phyloP scores from a whole-genome alignment of 805 yeast species.

The Candida germanica region DNA sequence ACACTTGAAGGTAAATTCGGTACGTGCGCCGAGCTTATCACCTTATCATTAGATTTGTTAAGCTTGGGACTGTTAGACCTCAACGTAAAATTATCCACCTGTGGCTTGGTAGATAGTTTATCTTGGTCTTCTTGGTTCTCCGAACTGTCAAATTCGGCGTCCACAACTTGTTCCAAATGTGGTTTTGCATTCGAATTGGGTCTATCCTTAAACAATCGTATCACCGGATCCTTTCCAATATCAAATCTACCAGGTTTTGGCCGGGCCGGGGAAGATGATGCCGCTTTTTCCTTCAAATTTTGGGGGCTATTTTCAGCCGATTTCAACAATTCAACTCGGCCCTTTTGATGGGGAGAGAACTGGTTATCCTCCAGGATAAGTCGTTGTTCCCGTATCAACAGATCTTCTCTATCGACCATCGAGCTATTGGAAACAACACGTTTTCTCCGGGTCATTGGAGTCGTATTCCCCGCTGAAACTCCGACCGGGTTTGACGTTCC shows the following conservation, averaged over 20 bases:
- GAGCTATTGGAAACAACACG: slow-evolving; percentile 7
- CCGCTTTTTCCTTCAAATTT: not conserved
- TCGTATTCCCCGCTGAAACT: slow-evolving; percentile 1
- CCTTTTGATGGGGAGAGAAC: slow-evolving; percentile 17
- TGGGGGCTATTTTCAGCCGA: slow-evolving; percentile 2
- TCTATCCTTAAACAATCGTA: not conserved
- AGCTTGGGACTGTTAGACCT: slow-evolving; percentile 6
- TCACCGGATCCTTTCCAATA: not conserved
- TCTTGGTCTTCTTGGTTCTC: slow-evolving; percentile 17
- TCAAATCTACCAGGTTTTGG: slow-evolving; percentile 1
- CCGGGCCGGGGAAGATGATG: slow-evolving; percentile 1
- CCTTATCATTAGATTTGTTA: slow-evolving; percentile 1
- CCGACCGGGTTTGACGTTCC: slow-evolving; percentile 1
- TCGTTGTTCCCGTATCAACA: slow-evolving; percentile 15
- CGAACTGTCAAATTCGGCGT: slow-evolving; percentile 26
- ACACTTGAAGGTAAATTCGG: slow-evolving; percentile 14
- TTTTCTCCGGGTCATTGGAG: slow-evolving; percentile 17
- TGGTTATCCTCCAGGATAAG: slow-evolving; percentile 23
- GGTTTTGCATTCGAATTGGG: not conserved
- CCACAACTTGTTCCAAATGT: slow-evolving; percentile 2
- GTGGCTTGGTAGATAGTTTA: slow-evolving; percentile 4
- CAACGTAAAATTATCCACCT: slow-evolving; percentile 7
- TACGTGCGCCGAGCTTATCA: slow-evolving; percentile 8
- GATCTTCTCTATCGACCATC: slow-evolving; percentile 14
- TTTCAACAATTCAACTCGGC: not conserved